Evolutionary conservation across 352 stramenopile genomes (phyloP), one percentile per base, ranked within the genome.

Genomic region (Plasmopara viticola): DNA sequence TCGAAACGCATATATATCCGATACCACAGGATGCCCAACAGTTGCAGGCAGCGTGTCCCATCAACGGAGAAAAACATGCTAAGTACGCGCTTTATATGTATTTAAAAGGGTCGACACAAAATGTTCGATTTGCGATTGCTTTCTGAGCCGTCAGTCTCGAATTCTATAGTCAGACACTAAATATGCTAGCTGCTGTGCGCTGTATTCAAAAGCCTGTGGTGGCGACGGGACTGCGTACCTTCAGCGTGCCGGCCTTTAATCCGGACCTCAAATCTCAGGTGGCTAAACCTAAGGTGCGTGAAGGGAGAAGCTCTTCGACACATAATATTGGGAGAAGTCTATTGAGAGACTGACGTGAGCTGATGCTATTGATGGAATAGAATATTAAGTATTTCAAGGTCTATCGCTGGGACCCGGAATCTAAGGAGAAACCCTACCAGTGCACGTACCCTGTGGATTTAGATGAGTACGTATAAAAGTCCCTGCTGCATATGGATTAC

Each of bases 301-400:
- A 1, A 25, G 20, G 20, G 20, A 25, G 28, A 4, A 25, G 10
- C 30, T 25, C 6, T 9, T 42, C 5, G n/a, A 17, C 25, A 45
- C 30, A 47, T 17, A 15, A 9, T 25, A 31, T 33, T 25, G 20
- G 20, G 20, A 25, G 20, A 25, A 15, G 31, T 37, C 35, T 9
- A 18, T 17, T n/a, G 14, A 28, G 39, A 44, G 40, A 53, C 20
- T 60, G 30, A 59, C 44, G 12, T 48, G 35, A 39, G 31, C 28
- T 54, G 18, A 18, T 59, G 20, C 53, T 66, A 15, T 5, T 48
- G 9, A 28, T 48, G 25, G 45, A 47, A 42, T 47, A 98, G 83
- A 87, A 95, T 58, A 96, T 98, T 75, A 98, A 98, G 78, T 97
- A 98, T 77, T 98, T 98, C 57, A 98, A 99, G 78, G 96, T 99